Evolutionary conservation across 164 flowering plant species (phyloP), one percentile per base, ranked within the genome.

Genomic region (Stephania cephalantha): DNA sequence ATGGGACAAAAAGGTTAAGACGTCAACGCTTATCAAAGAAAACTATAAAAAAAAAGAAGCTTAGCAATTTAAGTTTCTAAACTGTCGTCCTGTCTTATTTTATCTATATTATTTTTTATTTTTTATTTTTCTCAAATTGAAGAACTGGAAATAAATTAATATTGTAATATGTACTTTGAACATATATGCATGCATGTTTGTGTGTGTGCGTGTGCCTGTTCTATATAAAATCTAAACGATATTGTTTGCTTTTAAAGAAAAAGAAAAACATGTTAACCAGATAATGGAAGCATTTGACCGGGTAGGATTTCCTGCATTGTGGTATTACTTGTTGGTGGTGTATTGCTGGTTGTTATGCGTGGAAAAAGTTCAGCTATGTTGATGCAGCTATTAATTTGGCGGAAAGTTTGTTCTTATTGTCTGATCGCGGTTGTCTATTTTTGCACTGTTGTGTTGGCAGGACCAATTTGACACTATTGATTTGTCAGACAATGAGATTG

Each of bases 381-480:
- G 42, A 35, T 35, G 42, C 42, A 0, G 42, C 42, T 35, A 35
- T 35, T 35, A 50, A 15, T 50, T 11, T 10, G 7, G 6, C 1
- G 25, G 7, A 70, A 45, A 46, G 9, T 6, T 42, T 45, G 72
- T 20, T 42, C 30, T 46, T 25, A 22, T 18, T 46, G 48, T 11
- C 29, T 18, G 50, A 44, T 70, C 35, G 29, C 46, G 22, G 44
- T 72, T 72, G 22, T 70, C 66, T 71, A n/a, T 48, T 74, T 77
- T 74, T 73, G 6, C 4, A 29, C 71, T 79, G 30, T 17, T 65
- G 63, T 52, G 30, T 72, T 75, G n/a, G 70, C 90, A 94, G 98
- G 98, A 95, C 72, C 98, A 95, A 86, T 95, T 95, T 77, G 98
- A 95, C 77, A 88, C 97, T 30, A 85, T 95, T 81, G 98, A 95